Percentiles rank a stretch among this genome's conserved stretches.
These are phyloP conservation scores for Xylaria sp. DNA, from an alignment of 2,329 filamentous ascomycete species.

Conservation along the genomic window DNA sequence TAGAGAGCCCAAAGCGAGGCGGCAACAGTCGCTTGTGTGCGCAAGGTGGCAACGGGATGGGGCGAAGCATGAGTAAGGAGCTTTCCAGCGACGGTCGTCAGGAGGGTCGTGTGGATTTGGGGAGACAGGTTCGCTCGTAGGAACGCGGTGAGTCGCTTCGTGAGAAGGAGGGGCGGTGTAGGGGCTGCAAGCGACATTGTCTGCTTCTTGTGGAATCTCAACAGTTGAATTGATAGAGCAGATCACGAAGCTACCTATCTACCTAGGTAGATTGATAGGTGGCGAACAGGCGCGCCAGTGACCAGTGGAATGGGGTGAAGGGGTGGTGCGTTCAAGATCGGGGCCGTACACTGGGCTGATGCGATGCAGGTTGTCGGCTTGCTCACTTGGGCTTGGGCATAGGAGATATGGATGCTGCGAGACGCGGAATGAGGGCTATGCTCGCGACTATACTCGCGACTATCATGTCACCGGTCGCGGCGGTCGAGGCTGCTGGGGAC, in stretches of 20 bases:
- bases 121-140: slow-evolving; percentile 63
- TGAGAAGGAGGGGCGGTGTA: slow-evolving; percentile 66
- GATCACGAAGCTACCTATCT: no score
- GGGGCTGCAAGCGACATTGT: slow-evolving; percentile 43
- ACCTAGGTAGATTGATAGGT: no score
- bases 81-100: slow-evolving; percentile 65
- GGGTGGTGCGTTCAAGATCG: no score
- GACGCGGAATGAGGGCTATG: no score
- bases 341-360: no score
- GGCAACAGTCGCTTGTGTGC: slow-evolving; percentile 68
- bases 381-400: not conserved
- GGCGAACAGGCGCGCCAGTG: no score
- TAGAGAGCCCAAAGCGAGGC: slow-evolving; percentile 66
- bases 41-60: slow-evolving; percentile 60
- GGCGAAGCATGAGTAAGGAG: slow-evolving; percentile 66
- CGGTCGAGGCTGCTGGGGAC: not conserved
- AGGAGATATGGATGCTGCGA: no score
- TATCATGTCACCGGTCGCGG: not conserved
- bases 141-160: slow-evolving; percentile 67
- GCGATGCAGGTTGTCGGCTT: no score
- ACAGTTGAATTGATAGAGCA: no score
- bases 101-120: slow-evolving; percentile 63
- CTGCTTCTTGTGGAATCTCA: not conserved
- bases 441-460: not conserved
- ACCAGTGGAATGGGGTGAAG: not conserved